Evolutionary conservation across 2,329 filamentous ascomycete genomes (phyloP), one percentile per base, ranked within the genome.

Genomic region (Metarhizium album): DNA sequence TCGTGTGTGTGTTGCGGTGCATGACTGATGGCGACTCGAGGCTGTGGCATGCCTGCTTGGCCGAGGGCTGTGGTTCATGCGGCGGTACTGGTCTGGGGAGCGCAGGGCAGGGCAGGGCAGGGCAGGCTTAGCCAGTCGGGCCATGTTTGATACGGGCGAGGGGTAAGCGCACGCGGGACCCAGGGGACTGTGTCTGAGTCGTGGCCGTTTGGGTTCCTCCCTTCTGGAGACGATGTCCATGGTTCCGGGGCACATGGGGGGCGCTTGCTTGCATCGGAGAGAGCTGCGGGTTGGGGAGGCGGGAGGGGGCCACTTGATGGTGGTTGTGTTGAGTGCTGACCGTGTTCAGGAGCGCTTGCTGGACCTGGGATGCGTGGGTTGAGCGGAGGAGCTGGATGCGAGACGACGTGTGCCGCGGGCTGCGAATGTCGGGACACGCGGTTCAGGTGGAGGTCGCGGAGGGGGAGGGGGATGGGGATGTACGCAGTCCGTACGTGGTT

Each of bases 401-500:
- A 20, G 37, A 22, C 2, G 27, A 22, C 7, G 3, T 22, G 37
- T 11, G 7, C 13, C 7, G 20, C 37, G n/a, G 16, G 20, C n/a
- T 62, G 71, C 71, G 59, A 66, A 54, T 63, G 66, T 20, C 67
- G 62, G 27, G 2, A 29, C 11, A 9, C 7, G 27, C 27, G 27
- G 5, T 29, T 29, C 7, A 29, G 27, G 11, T 3, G 27, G 1
- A 29, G 27, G 27, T 9, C 27, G 27, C 11, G 27, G 27, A 29
- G 27, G 9, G 1, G 1, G 27, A 29, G 27, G 27, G 7, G 27
- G 27, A 29, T 29, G 27, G 27, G n/a, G 27, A 29, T 29, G 27
- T 11, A 29, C 27, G 27, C 11, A 6, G 27, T 29, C 27, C 11
- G n/a, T n/a, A n/a, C n/a, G n/a, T n/a, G n/a, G n/a, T n/a, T n/a